Evolutionary conservation across 768 basidiomycete species (phyloP), one percentile per base, ranked within the genome.

Genomic region (Macrolepiota dolichaula): DNA sequence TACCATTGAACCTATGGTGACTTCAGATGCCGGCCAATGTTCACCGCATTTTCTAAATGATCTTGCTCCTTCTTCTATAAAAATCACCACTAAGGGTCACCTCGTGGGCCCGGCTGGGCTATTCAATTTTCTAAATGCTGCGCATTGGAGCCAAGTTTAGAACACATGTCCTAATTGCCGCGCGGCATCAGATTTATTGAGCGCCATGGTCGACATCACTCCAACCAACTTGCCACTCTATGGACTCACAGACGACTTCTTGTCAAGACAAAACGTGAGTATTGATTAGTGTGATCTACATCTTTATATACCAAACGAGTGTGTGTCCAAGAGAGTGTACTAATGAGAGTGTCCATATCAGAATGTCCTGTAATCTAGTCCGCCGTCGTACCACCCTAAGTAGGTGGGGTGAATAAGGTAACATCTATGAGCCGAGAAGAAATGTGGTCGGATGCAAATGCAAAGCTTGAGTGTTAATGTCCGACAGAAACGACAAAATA

Each of bases 261-360:
- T 44, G 42, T 44, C 42, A 17, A 17, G n/a, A 44, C 42, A 7
- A 44, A 42, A 44, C 19, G 19, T 22, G 42, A n/a, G 29, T 32
- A 32, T 32, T 32, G 7, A 32, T 32, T 32, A 32, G 29, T 32
- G 29, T 32, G 29, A 32, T 44, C 42, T 44, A 44, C 42, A 44
- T 44, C 42, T 44, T 44, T 44, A 19, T 44, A 44, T 19, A 9
- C n/a, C 42, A 49, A 49, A 27, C 25, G 47, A 22, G 52, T 10
- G 42, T 44, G 27, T 32, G 55, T 55, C 40, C 40, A 42, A 42
- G 27, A 22, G 38, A 55, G 22, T 42, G 25, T 42, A 12, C 49
- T 25, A 57, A 57, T 25, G 55, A 57, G 55, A n/a, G 55, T 57
- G 42, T 55, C 25, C 27, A 11, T 52, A 10, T 52, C 29, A 35